Percentiles rank a stretch among this genome's conserved stretches.
Conservation (phyloP, 225 moss, liverwort and hornwort genomes). For the Physcomitrellopsis africana region DNA sequence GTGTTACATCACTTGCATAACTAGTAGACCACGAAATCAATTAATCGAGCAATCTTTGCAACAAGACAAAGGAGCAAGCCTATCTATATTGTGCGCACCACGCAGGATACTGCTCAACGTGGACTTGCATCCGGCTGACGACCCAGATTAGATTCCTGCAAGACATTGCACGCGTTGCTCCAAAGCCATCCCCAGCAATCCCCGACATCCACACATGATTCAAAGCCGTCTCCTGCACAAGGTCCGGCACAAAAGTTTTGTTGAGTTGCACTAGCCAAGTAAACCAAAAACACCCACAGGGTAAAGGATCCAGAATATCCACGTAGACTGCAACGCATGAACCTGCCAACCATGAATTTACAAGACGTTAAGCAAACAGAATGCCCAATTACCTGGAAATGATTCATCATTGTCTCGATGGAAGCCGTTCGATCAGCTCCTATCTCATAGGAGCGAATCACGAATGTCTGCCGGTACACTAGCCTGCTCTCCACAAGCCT, state of each 20-base stretch:
- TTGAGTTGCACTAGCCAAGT: neutral
- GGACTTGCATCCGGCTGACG: slow-evolving; percentile 87
- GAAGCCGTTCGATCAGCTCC: slow-evolving; percentile 94
- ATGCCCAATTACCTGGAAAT: slow-evolving; percentile 69
- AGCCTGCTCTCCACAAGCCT: slow-evolving; percentile 78
- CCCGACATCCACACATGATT: slow-evolving; percentile 93
- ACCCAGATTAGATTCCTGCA: slow-evolving; percentile 89
- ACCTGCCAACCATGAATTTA: slow-evolving; percentile 3
- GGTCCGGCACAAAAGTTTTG: neutral
- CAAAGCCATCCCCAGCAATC: slow-evolving; percentile 89
- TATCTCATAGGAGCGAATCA: slow-evolving; percentile 93
- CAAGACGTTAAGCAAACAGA: neutral
- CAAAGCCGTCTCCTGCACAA: slow-evolving; percentile 84
- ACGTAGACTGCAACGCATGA: neutral
- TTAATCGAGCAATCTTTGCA: slow-evolving; percentile 1
- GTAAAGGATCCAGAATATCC: neutral
- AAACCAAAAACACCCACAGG: neutral
- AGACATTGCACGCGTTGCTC: slow-evolving; percentile 91
- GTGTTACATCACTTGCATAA: neutral
- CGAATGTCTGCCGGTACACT: slow-evolving; percentile 90
- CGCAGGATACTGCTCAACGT: slow-evolving; percentile 88
- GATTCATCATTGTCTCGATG: slow-evolving; percentile 90
- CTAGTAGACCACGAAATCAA: neutral
- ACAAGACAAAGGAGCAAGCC: neutral
- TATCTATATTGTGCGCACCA: slow-evolving; percentile 49